Evolutionary conservation across 2,329 filamentous ascomycete species (phyloP).

Genomic region (Hirsutella minnesotensis): DNA sequence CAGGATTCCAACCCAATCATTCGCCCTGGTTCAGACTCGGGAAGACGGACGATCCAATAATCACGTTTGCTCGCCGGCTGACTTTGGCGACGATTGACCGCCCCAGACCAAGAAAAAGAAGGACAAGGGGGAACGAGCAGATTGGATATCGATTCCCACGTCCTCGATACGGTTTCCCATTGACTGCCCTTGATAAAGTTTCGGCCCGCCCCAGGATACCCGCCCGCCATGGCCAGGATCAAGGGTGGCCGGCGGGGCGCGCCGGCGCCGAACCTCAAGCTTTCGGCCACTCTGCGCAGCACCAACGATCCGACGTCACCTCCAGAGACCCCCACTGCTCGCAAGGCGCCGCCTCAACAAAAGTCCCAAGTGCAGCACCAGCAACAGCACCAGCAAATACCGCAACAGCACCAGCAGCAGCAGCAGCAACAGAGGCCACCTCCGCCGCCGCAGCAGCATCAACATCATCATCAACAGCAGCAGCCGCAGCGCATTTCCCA

Average conservation of each 20-base stretch:
- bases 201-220: conserved; percentile 4
- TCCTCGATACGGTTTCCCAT: not conserved
- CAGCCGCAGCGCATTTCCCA: conserved; percentile 9
- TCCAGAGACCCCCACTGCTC: conserved; percentile 32
- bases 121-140: not conserved
- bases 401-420: no score
- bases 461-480: no score
- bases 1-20: conserved; percentile 11
- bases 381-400: not conserved
- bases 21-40: not conserved
- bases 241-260: conserved; percentile 16
- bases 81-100: not conserved
- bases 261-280: conserved; percentile 29
- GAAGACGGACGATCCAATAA: not conserved
- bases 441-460: no score
- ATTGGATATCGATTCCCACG: not conserved
- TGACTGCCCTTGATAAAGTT: not conserved
- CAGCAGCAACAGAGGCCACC: no score
- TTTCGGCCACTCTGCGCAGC: conserved; percentile 15
- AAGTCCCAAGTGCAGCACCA: not conserved
- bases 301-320: conserved; percentile 31
- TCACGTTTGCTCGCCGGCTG: not conserved
- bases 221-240: conserved; percentile 4
- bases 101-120: not conserved
- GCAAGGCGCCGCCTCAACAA: conserved; percentile 7